Conservation (phyloP, 2,329 filamentous ascomycete species). For the Penicillium sp. region DNA sequence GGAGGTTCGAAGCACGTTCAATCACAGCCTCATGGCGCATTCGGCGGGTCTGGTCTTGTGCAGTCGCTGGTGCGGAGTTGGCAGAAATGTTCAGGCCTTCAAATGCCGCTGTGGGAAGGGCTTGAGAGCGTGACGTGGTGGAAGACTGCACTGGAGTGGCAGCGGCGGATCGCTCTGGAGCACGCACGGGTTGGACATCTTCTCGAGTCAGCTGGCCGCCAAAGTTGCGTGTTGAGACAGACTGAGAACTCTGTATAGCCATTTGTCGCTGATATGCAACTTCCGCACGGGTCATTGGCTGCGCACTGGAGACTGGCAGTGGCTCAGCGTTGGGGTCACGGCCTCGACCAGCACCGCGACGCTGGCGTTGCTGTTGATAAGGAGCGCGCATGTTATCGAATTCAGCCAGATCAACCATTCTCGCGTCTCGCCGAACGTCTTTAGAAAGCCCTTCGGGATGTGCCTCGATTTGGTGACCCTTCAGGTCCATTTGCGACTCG, state of each 20-base stretch:
- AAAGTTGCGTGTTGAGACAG: slow-evolving; percentile 75
- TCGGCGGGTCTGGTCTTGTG: slow-evolving; percentile 77
- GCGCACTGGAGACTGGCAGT: slow-evolving; percentile 71
- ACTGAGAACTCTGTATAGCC: slow-evolving; percentile 85
- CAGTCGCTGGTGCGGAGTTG: slow-evolving; percentile 53
- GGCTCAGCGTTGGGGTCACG: slow-evolving; percentile 85
- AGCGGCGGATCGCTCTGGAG: slow-evolving; percentile 41
- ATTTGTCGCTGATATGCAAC: slow-evolving; percentile 88
- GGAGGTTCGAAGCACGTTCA: slow-evolving; percentile 77
- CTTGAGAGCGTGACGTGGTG: slow-evolving; percentile 24
- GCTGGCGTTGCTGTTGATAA: slow-evolving; percentile 63
- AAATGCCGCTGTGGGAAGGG: slow-evolving; percentile 44
- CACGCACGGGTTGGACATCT: slow-evolving; percentile 48
- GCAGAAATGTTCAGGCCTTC: slow-evolving; percentile 52
- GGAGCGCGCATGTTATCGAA: slow-evolving; percentile 79
- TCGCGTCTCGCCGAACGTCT: slow-evolving; percentile 76
- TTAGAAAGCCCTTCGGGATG: slow-evolving; percentile 81
- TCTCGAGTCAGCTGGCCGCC: slow-evolving; percentile 74
- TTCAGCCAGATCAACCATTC: slow-evolving; percentile 79
- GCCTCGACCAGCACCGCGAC: slow-evolving; percentile 65
- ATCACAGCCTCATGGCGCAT: slow-evolving; percentile 81
- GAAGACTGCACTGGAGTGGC: slow-evolving; percentile 29
- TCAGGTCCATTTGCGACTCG: slow-evolving; percentile 88
- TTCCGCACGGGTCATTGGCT: slow-evolving; percentile 80
- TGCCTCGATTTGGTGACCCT: slow-evolving; percentile 83